A percentile compares a stretch with the other conserved stretches of the same genome.
Conservation (phyloP, 2,329 filamentous ascomycete genomes). For the Blastomyces gilchristii region DNA sequence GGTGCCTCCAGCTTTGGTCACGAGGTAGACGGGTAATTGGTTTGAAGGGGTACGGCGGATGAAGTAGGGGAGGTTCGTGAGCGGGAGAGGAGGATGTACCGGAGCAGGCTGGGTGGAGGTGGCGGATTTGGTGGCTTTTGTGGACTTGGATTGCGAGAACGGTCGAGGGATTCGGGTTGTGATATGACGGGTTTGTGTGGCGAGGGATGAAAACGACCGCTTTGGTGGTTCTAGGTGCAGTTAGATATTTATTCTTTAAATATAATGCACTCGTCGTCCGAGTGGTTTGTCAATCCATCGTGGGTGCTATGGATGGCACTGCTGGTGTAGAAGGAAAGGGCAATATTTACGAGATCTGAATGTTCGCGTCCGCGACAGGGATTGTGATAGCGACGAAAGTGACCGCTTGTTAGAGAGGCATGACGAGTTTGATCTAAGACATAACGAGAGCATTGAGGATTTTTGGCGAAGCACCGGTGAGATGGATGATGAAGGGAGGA, state of each 20-base stretch:
- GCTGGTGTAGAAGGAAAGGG: background rate
- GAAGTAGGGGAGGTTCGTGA: constrained; percentile 52
- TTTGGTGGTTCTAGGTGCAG: constrained; percentile 7
- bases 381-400: constrained; percentile 9
- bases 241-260: constrained; percentile 4
- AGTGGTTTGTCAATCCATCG: background rate
- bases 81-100: constrained; percentile 18
- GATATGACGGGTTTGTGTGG: constrained; percentile 11
- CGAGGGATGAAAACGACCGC: constrained; percentile 6
- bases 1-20: constrained; percentile 64
- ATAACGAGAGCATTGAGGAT: constrained; percentile 16
- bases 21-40: constrained; percentile 67
- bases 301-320: background rate
- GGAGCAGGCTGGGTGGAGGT: background rate
- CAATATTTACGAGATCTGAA: constrained; percentile 10
- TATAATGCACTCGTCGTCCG: background rate
- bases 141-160: constrained; percentile 13
- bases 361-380: constrained; percentile 5
- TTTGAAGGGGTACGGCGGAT: constrained; percentile 60
- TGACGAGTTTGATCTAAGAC: constrained; percentile 9
- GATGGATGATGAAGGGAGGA: constrained; percentile 18
- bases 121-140: constrained; percentile 9
- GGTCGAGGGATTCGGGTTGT: constrained; percentile 13
- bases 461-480: constrained; percentile 29
- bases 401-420: constrained; percentile 2